phyloP scores from a whole-genome alignment of 805 yeast genomes.

The Candida mattraensis region DNA sequence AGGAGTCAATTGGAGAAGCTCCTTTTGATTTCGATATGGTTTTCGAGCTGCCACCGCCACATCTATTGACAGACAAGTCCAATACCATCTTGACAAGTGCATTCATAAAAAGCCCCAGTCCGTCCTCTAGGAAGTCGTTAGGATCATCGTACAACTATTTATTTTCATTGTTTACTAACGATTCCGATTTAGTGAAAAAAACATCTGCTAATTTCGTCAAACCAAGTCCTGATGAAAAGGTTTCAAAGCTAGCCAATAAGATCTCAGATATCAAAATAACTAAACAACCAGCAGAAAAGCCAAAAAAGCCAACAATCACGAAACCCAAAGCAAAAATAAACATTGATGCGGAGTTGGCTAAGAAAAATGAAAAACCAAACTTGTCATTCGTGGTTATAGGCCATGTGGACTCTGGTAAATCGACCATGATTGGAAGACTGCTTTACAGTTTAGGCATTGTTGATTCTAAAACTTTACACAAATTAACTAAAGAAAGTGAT shows the following conservation, averaged over 20 bases:
- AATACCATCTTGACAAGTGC: slow-evolving; percentile 13
- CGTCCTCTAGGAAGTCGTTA: slow-evolving; percentile 9
- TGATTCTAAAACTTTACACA: slow-evolving; percentile 62
- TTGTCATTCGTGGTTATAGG: slow-evolving; percentile 80
- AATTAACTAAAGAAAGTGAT: slow-evolving; percentile 62
- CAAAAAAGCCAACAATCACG: slow-evolving; percentile 28
- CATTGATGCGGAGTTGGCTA: slow-evolving; percentile 38
- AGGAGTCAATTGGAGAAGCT: neutral
- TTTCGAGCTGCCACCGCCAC: slow-evolving; percentile 3
- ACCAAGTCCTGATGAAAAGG: slow-evolving; percentile 81
- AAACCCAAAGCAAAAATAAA: slow-evolving; percentile 47
- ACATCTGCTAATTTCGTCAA: slow-evolving; percentile 54
- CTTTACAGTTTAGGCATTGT: slow-evolving; percentile 67
- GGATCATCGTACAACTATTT: slow-evolving; percentile 9
- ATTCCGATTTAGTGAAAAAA: slow-evolving; percentile 37
- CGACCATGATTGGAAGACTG: slow-evolving; percentile 75
- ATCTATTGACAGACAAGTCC: slow-evolving; percentile 10
- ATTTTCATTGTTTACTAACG: slow-evolving; percentile 39
- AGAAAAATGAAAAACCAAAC: slow-evolving; percentile 47
- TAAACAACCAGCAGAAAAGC: slow-evolving; percentile 9
- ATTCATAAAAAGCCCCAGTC: no score
- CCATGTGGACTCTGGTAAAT: slow-evolving; percentile 85
- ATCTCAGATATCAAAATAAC: slow-evolving; percentile 24
- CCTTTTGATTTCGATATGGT: slow-evolving; percentile 12
- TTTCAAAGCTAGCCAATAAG: slow-evolving; percentile 28